Evolutionary conservation across 2,329 filamentous ascomycete genomes (phyloP).

Genomic region (Thelonectria olida): DNA sequence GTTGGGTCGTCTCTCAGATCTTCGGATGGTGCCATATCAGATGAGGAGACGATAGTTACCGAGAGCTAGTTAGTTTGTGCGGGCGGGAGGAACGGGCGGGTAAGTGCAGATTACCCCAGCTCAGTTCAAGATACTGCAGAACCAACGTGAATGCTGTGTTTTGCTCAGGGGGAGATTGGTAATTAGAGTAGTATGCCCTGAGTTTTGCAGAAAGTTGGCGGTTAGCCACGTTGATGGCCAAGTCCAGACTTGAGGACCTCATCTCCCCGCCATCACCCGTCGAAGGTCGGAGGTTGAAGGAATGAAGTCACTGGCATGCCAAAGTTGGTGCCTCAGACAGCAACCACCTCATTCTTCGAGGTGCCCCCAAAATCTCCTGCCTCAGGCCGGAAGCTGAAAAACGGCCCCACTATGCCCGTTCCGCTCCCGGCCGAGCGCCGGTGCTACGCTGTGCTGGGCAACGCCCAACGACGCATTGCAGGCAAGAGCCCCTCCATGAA

Average conservation of each 20-base stretch:
- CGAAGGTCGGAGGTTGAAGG: neutral
- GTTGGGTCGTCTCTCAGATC: neutral
- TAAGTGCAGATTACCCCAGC: conserved; percentile 13
- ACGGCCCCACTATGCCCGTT: conserved; percentile 3
- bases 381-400: conserved; percentile 19
- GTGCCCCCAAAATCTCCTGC: conserved; percentile 12
- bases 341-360: neutral
- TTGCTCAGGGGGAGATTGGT: conserved; percentile 1
- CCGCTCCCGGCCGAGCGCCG: conserved; percentile 17
- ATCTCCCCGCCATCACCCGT: neutral
- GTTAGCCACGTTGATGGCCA: neutral
- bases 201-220: neutral
- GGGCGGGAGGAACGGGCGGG: conserved; percentile 15
- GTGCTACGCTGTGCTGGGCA: neutral
- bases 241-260: neutral
- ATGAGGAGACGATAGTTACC: conserved; percentile 3
- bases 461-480: neutral
- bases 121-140: neutral
- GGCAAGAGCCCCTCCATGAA: conserved; percentile 41
- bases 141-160: neutral
- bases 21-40: conserved; percentile 6
- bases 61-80: conserved; percentile 1
- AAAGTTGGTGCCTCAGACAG: conserved; percentile 18
- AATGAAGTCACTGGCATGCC: neutral
- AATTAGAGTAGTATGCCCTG: neutral